These are phyloP conservation scores for Solanum corneliomulleri DNA, from an alignment of 257 asterid species.

Conservation along the genomic window DNA sequence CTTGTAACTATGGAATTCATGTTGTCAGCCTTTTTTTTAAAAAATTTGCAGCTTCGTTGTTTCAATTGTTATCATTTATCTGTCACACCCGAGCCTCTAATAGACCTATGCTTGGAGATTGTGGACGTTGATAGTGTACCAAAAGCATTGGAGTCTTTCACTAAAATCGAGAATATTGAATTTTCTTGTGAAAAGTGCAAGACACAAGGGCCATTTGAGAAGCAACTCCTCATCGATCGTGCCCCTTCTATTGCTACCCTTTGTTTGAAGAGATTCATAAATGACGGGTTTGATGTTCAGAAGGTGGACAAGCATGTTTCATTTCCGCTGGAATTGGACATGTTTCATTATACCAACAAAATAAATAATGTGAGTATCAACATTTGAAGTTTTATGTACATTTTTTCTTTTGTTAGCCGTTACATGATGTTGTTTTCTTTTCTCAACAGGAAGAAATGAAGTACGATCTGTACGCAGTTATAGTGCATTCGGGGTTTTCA, in stretches of 20 bases:
- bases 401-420: background rate
- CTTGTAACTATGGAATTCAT: background rate
- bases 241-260: conserved; percentile 60
- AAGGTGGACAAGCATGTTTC: conserved; percentile 64
- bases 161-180: background rate
- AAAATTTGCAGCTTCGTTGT: conserved; percentile 51
- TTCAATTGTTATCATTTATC: conserved; percentile 70
- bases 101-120: conserved; percentile 87
- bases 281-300: conserved; percentile 48
- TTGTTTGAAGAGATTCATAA: conserved; percentile 83
- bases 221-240: conserved; percentile 37
- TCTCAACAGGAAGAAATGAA: conserved; percentile 43
- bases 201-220: too few relatives aligned
- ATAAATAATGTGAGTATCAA: conserved; percentile 28
- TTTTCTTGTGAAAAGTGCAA: too few relatives aligned
- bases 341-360: conserved; percentile 39
- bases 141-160: conserved; percentile 68
- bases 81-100: conserved; percentile 56
- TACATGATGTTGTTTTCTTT: background rate
- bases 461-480: conserved; percentile 60
- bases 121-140: conserved; percentile 41
- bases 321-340: background rate
- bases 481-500: conserved; percentile 67
- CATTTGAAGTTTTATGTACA: background rate
- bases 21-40: background rate